Evolutionary conservation across 805 yeast genomes (phyloP), one percentile per base, ranked within the genome.

Genomic region (Blastobotrys mokoenaii): DNA sequence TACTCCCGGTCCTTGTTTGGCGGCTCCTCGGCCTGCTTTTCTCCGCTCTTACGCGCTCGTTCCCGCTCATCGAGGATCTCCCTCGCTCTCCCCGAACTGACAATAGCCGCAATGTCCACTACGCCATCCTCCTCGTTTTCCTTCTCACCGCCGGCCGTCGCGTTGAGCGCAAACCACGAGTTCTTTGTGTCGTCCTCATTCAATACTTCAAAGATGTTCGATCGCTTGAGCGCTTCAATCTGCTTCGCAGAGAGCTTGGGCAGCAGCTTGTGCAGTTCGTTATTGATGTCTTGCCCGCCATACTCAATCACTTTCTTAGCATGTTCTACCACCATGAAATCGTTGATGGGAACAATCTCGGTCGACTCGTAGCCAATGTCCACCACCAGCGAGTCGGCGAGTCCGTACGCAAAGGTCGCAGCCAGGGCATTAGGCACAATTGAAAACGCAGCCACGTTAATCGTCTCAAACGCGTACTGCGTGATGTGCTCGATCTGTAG

Each of bases 61-160:
- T 80, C 83, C 50, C 84, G 70, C 59, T 77, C 79, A 52, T 77
- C 85, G 45, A 84, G 61, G 34, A 82, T 71, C 61, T 84, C 88
- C 43, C 84, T 71, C 2, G 88, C 77, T 50, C 81, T 76, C 11
- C 80, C 87, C 50, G 85, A 80, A 1, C 93, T 77, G 10, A 89
- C 93, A 53, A 89, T 79, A 35, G 88, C 86, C 1, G 96, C 96
- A 41, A 90, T 88, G 61, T 90, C 96, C 33, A 87, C 72, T 2
- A 80, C 77, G 44, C 87, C 94, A 27, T 83, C 90, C 33, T 79
- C 86, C 8, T 71, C 74, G 31, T 43, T 50, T 25, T 47, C 44
- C 30, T 83, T 86, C 7, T 71, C 73, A 27, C 43, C 50, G 25
- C 46, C 44, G 30, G 74, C 81, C 2, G 46, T 36, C n/a, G 41